Evolutionary conservation across 768 basidiomycete species (phyloP).

Genomic region (Kwoniella heveanensis): DNA sequence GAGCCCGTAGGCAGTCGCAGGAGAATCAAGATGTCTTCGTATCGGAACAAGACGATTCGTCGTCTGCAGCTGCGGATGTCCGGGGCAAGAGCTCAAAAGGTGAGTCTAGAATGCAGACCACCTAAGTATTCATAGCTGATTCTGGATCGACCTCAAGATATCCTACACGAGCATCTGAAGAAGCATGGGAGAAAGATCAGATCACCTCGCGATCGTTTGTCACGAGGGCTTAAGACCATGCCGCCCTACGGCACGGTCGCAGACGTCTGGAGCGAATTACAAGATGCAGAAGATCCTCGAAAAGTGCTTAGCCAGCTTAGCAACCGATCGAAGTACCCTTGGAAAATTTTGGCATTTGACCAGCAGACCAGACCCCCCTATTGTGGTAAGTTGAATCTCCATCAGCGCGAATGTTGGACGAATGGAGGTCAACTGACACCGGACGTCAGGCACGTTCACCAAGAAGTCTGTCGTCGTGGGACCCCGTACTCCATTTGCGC

Average conservation of each 20-base stretch:
- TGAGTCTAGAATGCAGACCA: constrained; percentile 4
- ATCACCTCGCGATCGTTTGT: constrained; percentile 18
- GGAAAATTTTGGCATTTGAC: constrained; percentile 80
- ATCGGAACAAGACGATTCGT: not conserved
- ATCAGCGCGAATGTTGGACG: not conserved
- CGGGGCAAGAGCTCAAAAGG: constrained; percentile 6
- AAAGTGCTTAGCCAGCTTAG: constrained; percentile 65
- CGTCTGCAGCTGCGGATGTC: not conserved
- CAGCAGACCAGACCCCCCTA: constrained; percentile 89
- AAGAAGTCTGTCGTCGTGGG: constrained; percentile 75
- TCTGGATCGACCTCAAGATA: constrained; percentile 16
- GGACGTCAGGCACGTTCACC: constrained; percentile 75
- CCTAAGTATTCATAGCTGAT: no score
- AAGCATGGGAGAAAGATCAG: constrained; percentile 14
- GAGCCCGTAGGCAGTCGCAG: constrained; percentile 4
- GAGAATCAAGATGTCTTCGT: constrained; percentile 1
- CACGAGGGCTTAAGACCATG: constrained; percentile 37
- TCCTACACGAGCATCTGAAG: constrained; percentile 32
- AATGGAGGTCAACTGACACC: no score
- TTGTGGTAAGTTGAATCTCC: constrained; percentile 64
- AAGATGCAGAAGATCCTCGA: constrained; percentile 71
- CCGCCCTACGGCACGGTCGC: constrained; percentile 39
- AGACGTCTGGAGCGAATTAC: constrained; percentile 53
- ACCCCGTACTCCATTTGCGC: constrained; percentile 77
- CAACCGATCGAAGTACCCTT: constrained; percentile 66